Conservation (phyloP, 768 basidiomycete genomes). For the Amanita molliuscula region DNA sequence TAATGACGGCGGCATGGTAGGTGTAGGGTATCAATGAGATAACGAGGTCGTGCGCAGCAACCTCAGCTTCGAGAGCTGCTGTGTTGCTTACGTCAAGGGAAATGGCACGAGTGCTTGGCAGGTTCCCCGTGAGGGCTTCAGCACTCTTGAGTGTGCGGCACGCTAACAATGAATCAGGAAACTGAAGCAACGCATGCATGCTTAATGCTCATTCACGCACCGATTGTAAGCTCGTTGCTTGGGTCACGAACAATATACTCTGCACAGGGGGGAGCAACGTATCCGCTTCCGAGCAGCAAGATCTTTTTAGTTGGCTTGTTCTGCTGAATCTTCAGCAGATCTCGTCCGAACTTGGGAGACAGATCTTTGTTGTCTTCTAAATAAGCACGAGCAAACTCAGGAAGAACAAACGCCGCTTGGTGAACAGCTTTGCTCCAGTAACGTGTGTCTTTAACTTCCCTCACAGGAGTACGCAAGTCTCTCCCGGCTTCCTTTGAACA, state of each 20-base stretch:
- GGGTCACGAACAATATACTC: conserved; percentile 84
- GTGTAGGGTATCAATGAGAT: conserved; percentile 97
- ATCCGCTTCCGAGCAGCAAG: conserved; percentile 88
- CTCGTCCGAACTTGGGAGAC: conserved; percentile 66
- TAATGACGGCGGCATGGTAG: conserved; percentile 81
- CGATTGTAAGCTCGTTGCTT: conserved; percentile 77
- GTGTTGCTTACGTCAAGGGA: conserved; percentile 74
- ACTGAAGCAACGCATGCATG: neutral
- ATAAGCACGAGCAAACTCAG: conserved; percentile 78
- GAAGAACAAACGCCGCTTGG: conserved; percentile 75
- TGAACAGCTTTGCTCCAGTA: conserved; percentile 88
- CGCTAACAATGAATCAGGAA: conserved; percentile 29
- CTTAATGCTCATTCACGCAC: conserved; percentile 25
- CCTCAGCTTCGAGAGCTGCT: conserved; percentile 63
- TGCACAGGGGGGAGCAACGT: conserved; percentile 92
- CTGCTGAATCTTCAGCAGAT: conserved; percentile 31
- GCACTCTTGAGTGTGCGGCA: conserved; percentile 83
- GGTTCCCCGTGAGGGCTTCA: conserved; percentile 51
- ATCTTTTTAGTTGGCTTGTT: conserved; percentile 51
- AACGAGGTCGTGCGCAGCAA: conserved; percentile 85
- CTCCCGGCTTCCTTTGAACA: conserved; percentile 69
- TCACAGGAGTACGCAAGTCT: conserved; percentile 63
- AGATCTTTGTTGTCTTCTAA: conserved; percentile 67
- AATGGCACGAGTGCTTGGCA: conserved; percentile 62
- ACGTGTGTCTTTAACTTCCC: conserved; percentile 56